Percentiles rank a stretch among this genome's conserved stretches.
Evolutionary conservation across 345 rosid species (phyloP).

Genomic region (Lepidium aucheri): DNA sequence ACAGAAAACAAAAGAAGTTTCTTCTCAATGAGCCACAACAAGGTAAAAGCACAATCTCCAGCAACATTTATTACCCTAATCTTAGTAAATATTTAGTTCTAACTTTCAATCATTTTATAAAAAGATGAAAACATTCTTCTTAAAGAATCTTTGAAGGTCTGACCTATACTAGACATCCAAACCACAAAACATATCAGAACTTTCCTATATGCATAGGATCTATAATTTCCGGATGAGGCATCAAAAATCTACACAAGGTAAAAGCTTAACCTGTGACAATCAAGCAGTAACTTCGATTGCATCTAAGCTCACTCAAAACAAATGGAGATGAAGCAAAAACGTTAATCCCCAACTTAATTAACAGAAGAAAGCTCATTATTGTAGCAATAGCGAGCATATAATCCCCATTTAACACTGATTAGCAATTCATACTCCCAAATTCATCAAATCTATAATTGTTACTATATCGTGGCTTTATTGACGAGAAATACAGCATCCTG

Average conservation of each 20-base stretch:
- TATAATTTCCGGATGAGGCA: not conserved
- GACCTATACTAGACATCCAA: not conserved
- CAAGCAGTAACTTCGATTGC: not conserved
- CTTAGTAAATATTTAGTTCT: not conserved
- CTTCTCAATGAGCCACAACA: not conserved
- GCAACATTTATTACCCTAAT: not conserved
- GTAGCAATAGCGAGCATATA: not conserved
- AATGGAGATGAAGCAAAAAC: not conserved
- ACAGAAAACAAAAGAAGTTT: not conserved
- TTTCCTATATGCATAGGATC: not conserved
- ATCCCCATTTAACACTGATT: no score
- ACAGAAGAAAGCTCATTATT: not conserved
- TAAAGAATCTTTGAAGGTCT: not conserved
- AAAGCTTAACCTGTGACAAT: not conserved
- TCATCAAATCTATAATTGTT: not conserved
- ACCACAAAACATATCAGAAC: not conserved
- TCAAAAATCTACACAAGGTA: not conserved
- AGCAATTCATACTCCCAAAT: not conserved
- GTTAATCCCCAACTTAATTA: not conserved
- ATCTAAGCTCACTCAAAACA: not conserved
- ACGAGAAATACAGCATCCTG: constrained; percentile 68
- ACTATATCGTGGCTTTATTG: constrained; percentile 70
- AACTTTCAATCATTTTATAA: not conserved
- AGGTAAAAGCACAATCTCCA: not conserved
- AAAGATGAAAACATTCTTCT: not conserved